A percentile compares a stretch with the other conserved stretches of the same genome.
phyloP scores from a whole-genome alignment of 345 rosid species.

The Lumnitzera racemosa region DNA sequence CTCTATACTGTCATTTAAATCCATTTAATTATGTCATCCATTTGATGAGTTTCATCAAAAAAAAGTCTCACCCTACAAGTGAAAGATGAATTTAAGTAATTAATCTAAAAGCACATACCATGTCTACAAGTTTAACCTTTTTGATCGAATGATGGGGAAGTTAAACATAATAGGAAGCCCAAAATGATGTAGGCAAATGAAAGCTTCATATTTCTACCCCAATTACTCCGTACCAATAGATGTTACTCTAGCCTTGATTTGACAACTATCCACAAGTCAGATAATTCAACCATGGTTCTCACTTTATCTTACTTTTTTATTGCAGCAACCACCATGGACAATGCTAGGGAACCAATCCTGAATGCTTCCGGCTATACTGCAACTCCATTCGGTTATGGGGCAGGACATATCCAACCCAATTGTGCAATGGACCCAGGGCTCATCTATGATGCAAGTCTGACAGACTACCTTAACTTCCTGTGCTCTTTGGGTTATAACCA shows the following conservation, averaged over 20 bases:
- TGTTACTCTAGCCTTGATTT: too few species aligned
- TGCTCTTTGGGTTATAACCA: conserved; percentile 59
- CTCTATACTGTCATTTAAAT: too few species aligned
- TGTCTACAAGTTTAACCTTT: neutral
- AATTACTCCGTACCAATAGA: too few species aligned
- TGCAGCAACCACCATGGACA: conserved; percentile 54
- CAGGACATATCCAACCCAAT: conserved; percentile 83
- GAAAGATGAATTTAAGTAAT: too few species aligned
- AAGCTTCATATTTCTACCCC: too few species aligned
- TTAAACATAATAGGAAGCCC: too few species aligned
- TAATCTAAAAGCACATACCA: too few species aligned
- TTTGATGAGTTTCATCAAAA: too few species aligned
- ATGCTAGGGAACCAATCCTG: conserved; percentile 32
- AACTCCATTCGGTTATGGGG: conserved; percentile 66
- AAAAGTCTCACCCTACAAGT: too few species aligned
- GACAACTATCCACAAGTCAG: too few species aligned
- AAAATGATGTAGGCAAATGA: too few species aligned
- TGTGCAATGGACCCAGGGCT: conserved; percentile 74
- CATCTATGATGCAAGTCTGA: conserved; percentile 44
- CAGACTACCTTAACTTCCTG: conserved; percentile 65
- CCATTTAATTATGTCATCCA: too few species aligned
- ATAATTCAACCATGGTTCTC: neutral
- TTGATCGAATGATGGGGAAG: neutral
- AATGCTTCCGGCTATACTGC: conserved; percentile 35
- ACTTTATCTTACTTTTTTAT: neutral